Conservation (phyloP, 2,329 filamentous ascomycete genomes). For the Aspergillus flavus region DNA sequence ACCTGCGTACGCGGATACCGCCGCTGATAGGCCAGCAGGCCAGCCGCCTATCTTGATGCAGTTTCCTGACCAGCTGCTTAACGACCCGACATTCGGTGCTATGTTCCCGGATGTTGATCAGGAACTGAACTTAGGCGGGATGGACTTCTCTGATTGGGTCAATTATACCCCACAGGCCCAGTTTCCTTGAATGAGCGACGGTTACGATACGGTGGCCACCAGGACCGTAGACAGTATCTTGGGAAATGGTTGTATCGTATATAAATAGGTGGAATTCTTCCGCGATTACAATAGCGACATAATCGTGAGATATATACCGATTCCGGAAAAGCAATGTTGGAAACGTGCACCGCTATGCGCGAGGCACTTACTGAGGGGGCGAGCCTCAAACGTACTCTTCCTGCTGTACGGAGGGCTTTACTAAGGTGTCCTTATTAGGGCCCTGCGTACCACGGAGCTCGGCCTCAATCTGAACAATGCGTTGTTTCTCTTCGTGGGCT, state of each 20-base stretch:
- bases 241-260: background rate
- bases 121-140: constrained; percentile 32
- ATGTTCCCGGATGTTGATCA: constrained; percentile 40
- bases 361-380: background rate
- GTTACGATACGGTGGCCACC: background rate
- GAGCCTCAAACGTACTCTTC: constrained; percentile 18
- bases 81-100: constrained; percentile 35
- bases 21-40: constrained; percentile 18
- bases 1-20: constrained; percentile 27
- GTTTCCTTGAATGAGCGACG: constrained; percentile 12
- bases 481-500: constrained; percentile 41
- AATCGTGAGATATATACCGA: background rate
- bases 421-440: constrained; percentile 21
- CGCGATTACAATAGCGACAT: background rate
- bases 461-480: constrained; percentile 43
- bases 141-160: constrained; percentile 46
- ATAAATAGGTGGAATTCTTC: background rate
- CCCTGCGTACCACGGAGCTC: constrained; percentile 34
- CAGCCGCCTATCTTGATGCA: constrained; percentile 37
- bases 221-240: background rate
- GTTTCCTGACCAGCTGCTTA: constrained; percentile 42
- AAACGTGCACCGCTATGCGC: background rate
- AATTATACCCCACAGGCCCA: constrained; percentile 36
- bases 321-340: background rate
- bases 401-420: constrained; percentile 27